These are phyloP conservation scores for Triticum aestivum DNA, from an alignment of 176 grass and related monocot species.

Conservation along the genomic window DNA sequence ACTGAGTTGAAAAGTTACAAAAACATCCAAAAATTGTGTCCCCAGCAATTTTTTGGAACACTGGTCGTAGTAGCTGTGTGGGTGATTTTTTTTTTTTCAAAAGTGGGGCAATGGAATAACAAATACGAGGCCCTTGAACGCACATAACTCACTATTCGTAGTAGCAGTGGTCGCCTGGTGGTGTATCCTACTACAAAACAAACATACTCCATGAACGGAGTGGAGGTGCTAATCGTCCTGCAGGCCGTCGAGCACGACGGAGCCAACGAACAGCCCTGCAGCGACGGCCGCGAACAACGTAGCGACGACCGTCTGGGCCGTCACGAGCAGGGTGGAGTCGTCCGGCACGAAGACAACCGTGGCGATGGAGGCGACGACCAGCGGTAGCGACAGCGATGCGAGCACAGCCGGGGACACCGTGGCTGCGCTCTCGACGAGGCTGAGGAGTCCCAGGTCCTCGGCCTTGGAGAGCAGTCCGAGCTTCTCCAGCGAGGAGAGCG, in stretches of 20 bases:
- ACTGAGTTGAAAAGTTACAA: too few species aligned
- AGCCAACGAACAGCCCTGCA: slow-evolving; percentile 69
- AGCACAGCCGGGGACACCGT: slow-evolving; percentile 62
- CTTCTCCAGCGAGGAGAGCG: slow-evolving; percentile 80
- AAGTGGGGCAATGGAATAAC: too few species aligned
- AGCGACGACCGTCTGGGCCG: slow-evolving; percentile 50
- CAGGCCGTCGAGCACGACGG: slow-evolving; percentile 77
- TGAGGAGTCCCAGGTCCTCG: slow-evolving; percentile 91
- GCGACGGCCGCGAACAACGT: slow-evolving; percentile 45
- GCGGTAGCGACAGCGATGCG: slow-evolving; percentile 82
- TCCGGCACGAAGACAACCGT: slow-evolving; percentile 76
- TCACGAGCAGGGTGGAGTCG: slow-evolving; percentile 72
- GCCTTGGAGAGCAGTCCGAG: slow-evolving; percentile 83
- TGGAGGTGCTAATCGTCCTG: slow-evolving; percentile 43
- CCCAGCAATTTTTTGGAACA: too few species aligned
- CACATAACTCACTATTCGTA: not conserved
- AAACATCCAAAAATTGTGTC: too few species aligned
- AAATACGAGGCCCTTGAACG: too few species aligned
- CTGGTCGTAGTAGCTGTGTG: too few species aligned
- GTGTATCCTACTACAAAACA: not conserved
- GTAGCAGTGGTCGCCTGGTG: not conserved
- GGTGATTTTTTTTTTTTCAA: too few species aligned
- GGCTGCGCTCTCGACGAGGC: slow-evolving; percentile 75
- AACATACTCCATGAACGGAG: not conserved
- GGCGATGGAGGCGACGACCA: slow-evolving; percentile 70